A percentile compares a stretch with the other conserved stretches of the same genome.
These are phyloP conservation scores for Leishmania amazonensis DNA, from an alignment of 208 protist genomes.

Conservation along the genomic window DNA sequence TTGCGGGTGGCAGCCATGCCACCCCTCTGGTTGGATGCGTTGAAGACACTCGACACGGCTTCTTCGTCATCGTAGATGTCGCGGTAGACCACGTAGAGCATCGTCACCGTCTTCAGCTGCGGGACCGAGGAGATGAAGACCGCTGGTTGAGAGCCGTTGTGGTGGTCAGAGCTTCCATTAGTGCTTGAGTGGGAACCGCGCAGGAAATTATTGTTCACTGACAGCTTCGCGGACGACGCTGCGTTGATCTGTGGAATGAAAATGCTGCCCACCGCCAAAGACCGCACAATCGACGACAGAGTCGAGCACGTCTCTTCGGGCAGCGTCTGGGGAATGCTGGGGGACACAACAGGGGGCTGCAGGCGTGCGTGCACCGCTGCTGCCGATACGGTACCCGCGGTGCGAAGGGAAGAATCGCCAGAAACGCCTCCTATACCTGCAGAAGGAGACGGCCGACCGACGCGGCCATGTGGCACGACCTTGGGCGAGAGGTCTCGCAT, in stretches of 20 bases:
- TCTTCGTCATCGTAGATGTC: conserved; percentile 35
- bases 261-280: conserved; percentile 26
- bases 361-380: background rate
- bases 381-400: background rate
- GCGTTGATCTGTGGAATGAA: conserved; percentile 25
- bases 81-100: conserved; percentile 72
- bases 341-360: background rate
- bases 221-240: conserved; percentile 9
- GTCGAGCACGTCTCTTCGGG: conserved; percentile 20
- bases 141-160: background rate
- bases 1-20: conserved; percentile 23
- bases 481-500: background rate
- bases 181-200: conserved; percentile 4
- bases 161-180: conserved; percentile 1
- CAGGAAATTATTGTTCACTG: conserved; percentile 14
- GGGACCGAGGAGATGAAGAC: conserved; percentile 29
- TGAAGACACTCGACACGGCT: background rate
- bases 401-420: background rate
- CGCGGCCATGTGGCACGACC: background rate
- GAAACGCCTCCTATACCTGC: background rate
- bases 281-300: conserved; percentile 47
- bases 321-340: background rate
- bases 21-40: background rate
- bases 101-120: conserved; percentile 66
- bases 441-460: background rate